These are phyloP conservation scores for Alternaria burnsii DNA, from an alignment of 2,329 filamentous ascomycete species.

Conservation along the genomic window DNA sequence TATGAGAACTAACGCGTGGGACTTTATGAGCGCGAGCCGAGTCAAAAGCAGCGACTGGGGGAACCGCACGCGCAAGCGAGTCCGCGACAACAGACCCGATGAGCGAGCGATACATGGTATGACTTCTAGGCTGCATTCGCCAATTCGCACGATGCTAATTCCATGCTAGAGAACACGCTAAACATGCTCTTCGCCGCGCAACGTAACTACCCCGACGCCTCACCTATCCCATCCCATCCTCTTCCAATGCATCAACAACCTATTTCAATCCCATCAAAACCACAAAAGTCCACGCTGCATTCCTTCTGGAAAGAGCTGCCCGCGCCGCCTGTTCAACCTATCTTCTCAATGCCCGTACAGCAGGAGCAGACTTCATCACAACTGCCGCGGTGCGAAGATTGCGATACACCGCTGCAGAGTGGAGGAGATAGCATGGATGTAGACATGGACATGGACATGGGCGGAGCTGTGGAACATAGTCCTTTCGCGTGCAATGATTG, in stretches of 20 bases:
- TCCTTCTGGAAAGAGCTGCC: conserved; percentile 56
- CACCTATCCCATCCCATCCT: conserved; percentile 39
- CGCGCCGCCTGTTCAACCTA: conserved; percentile 38
- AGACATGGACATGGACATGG: conserved; percentile 49
- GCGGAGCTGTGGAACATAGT: conserved; percentile 29
- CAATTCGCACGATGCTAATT: background rate
- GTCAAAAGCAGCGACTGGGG: conserved; percentile 55
- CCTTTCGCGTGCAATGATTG: conserved; percentile 52
- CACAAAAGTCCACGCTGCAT: conserved; percentile 58
- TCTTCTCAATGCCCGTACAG: conserved; percentile 26
- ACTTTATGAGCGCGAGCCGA: conserved; percentile 37
- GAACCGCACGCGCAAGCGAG: conserved; percentile 66
- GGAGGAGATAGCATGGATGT: conserved; percentile 49
- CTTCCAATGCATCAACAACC: conserved; percentile 21
- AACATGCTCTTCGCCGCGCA: conserved; percentile 57
- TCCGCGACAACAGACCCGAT: conserved; percentile 66
- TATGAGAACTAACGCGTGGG: conserved; percentile 30
- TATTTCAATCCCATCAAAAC: conserved; percentile 18
- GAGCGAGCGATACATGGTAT: conserved; percentile 64
- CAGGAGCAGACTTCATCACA: conserved; percentile 13
- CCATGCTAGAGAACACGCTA: conserved; percentile 54
- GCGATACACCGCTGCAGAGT: conserved; percentile 48
- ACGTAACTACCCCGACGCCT: conserved; percentile 39
- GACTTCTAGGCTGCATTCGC: background rate
- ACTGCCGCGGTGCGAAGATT: conserved; percentile 54